Conservation (phyloP, 495 filamentous ascomycete genomes). For the Tuber brumale region DNA sequence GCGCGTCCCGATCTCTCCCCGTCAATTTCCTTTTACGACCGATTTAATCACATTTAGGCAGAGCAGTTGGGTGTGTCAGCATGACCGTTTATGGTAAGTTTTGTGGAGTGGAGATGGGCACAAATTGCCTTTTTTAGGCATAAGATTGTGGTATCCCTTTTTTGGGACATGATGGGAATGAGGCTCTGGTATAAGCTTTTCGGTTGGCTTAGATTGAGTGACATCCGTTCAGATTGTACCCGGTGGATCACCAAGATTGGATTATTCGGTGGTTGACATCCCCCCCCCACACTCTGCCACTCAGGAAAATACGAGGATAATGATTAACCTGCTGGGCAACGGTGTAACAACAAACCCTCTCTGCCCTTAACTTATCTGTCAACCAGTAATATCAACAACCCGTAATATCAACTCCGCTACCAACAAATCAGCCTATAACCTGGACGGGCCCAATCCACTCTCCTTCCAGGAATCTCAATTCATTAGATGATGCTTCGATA, state of each 20-base stretch:
- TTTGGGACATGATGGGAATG: neutral
- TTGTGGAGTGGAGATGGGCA: neutral
- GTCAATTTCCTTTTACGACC: neutral
- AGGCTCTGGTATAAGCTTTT: constrained; percentile 1
- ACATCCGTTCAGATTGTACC: neutral
- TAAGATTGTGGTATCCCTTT: neutral
- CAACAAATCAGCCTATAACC: neutral
- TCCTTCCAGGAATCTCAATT: neutral
- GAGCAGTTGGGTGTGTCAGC: neutral
- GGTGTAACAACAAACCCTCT: neutral
- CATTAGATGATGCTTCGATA: neutral
- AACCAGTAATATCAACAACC: neutral
- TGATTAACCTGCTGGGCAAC: neutral
- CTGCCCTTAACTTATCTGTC: neutral
- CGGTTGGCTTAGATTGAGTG: neutral
- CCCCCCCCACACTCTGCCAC: neutral
- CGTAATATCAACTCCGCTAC: neutral
- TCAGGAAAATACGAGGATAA: neutral
- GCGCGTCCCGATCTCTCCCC: neutral
- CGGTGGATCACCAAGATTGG: neutral
- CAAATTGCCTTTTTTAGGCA: neutral
- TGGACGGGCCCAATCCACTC: neutral
- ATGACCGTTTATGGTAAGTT: neutral
- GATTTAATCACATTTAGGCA: constrained; percentile 4
- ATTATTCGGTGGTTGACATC: neutral